phyloP scores from a whole-genome alignment of 805 yeast species.

The Komagataella kurtzmanii region DNA sequence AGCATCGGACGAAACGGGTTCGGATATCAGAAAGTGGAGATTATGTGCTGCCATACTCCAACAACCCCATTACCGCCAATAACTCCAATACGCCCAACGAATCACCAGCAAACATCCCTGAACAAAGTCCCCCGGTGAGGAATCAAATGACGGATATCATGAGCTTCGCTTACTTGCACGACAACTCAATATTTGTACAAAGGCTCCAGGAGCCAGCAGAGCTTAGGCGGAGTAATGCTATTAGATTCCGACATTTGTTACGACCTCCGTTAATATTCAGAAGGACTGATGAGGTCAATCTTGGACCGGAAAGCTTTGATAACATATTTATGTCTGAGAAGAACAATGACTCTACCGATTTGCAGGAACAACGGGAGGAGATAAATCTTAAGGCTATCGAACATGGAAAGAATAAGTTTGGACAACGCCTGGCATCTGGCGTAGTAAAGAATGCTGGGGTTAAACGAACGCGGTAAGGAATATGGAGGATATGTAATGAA shows the following conservation, averaged over 20 bases:
- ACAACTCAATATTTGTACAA: constrained; percentile 22
- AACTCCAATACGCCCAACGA: not conserved
- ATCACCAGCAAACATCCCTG: not conserved
- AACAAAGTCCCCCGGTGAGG: not conserved
- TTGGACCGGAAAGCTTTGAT: not conserved
- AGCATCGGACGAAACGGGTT: constrained; percentile 4
- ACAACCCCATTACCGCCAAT: not conserved
- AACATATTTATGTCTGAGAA: not conserved
- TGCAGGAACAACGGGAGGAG: not conserved
- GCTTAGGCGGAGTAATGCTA: not conserved
- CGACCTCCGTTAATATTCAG: not conserved
- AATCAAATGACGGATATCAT: not conserved
- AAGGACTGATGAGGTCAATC: not conserved
- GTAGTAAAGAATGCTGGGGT: not conserved
- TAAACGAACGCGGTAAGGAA: not conserved
- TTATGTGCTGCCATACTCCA: constrained; percentile 2
- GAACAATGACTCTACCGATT: not conserved
- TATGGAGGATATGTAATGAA: not conserved
- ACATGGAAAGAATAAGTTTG: not conserved
- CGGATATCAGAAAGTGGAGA: constrained; percentile 7
- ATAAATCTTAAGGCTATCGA: not conserved
- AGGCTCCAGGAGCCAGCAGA: not conserved
- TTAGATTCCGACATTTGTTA: not conserved
- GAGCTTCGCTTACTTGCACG: constrained; percentile 6
- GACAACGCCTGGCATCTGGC: not conserved